Conservation (phyloP, 2,329 filamentous ascomycete species). For the Botrytis paeoniae region DNA sequence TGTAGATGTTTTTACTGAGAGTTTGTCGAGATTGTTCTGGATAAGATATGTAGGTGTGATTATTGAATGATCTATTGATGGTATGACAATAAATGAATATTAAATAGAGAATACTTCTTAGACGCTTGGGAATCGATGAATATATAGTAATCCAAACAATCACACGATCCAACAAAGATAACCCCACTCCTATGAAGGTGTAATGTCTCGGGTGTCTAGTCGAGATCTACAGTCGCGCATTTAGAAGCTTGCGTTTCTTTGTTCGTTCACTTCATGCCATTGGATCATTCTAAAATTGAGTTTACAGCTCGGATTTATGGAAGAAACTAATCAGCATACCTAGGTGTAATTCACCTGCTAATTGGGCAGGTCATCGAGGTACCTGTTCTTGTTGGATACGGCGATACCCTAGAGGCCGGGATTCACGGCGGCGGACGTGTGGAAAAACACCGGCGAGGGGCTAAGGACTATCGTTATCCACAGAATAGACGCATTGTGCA, state of each 20-base stretch:
- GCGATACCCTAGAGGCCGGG: neutral
- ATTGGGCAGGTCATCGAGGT: neutral
- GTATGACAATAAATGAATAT: neutral
- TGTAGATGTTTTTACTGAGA: neutral
- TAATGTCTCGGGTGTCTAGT: neutral
- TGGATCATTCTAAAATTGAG: neutral
- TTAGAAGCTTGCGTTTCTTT: neutral
- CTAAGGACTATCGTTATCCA: neutral
- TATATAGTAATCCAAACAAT: neutral
- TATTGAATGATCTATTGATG: neutral
- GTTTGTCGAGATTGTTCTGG: neutral
- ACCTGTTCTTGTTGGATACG: neutral
- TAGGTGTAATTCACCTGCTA: neutral
- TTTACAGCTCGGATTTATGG: neutral
- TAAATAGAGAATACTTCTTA: neutral
- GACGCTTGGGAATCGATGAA: neutral
- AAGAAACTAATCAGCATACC: neutral
- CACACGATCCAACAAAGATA: neutral
- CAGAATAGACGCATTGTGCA: neutral
- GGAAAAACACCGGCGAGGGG: neutral
- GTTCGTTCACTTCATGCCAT: neutral
- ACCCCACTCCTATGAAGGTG: neutral
- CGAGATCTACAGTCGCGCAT: neutral
- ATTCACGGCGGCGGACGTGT: constrained; percentile 5
- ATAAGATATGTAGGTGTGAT: neutral